These are phyloP conservation scores for Rhinocladiella mackenziei DNA, from an alignment of 2,329 filamentous ascomycete species.

Conservation along the genomic window DNA sequence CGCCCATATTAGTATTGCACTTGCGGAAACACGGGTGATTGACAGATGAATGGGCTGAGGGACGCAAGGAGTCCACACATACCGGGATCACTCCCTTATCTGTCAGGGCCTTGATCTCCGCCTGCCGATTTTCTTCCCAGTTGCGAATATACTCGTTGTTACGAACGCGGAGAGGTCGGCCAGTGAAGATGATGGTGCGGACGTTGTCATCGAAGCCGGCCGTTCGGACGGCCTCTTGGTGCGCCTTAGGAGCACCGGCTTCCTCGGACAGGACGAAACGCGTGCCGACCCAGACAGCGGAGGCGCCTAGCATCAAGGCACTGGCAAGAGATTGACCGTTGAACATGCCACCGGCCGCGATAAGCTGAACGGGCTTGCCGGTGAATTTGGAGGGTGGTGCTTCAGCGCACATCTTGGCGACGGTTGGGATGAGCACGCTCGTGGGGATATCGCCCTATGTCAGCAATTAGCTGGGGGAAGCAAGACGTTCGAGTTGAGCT, in stretches of 20 bases:
- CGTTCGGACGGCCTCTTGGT: constrained; percentile 93
- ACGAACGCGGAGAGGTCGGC: constrained; percentile 86
- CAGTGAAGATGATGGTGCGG: constrained; percentile 97
- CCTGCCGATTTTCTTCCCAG: constrained; percentile 88
- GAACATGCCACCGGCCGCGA: constrained; percentile 91
- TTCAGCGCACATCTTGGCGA: constrained; percentile 74
- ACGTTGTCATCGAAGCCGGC: constrained; percentile 93
- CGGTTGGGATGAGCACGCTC: constrained; percentile 84
- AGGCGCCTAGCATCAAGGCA: constrained; percentile 85
- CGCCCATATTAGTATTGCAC: not conserved
- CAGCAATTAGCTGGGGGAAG: constrained; percentile 33
- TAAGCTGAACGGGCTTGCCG: constrained; percentile 79
- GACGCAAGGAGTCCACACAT: no score
- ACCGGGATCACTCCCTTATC: constrained; percentile 82
- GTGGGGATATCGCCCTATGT: constrained; percentile 78
- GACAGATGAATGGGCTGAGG: no score
- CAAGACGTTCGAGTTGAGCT: not conserved
- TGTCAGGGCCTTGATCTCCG: constrained; percentile 90
- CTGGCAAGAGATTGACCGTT: constrained; percentile 88
- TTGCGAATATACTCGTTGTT: constrained; percentile 90
- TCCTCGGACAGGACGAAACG: constrained; percentile 92
- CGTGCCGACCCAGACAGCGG: constrained; percentile 93
- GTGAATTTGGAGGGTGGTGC: constrained; percentile 77
- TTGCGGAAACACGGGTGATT: not conserved
- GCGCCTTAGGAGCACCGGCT: constrained; percentile 84